Conservation (phyloP, 805 yeast species). For the Kurtzmaniella cleridarum region DNA sequence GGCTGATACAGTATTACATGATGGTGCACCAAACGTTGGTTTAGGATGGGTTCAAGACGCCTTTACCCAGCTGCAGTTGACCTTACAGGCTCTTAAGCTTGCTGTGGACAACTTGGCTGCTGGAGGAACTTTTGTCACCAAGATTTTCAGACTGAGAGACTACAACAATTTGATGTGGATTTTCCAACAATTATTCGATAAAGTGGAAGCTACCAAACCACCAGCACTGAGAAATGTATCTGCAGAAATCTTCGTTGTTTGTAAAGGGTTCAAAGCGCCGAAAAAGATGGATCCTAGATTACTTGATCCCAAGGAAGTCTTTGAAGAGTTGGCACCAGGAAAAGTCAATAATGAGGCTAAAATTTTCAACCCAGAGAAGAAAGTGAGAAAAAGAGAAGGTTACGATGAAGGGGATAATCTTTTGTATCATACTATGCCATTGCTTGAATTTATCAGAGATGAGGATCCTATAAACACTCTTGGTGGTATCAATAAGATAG, state of each 20-base stretch:
- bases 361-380: constrained; percentile 90
- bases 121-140: constrained; percentile 95
- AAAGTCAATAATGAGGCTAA: constrained; percentile 80
- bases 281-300: constrained; percentile 89
- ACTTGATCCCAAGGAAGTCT: constrained; percentile 87
- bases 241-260: constrained; percentile 97
- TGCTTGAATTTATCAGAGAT: constrained; percentile 74
- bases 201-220: constrained; percentile 98
- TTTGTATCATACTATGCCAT: constrained; percentile 62
- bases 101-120: constrained; percentile 89
- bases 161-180: constrained; percentile 97
- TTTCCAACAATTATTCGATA: constrained; percentile 90
- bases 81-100: constrained; percentile 84
- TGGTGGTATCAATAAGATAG: constrained; percentile 67
- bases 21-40: constrained; percentile 99
- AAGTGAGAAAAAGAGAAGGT: constrained; percentile 88
- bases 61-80: constrained; percentile 93
- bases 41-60: constrained; percentile 99
- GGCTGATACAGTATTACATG: constrained; percentile 96
- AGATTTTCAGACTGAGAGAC: constrained; percentile 97
- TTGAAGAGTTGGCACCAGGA: constrained; percentile 75
- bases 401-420: constrained; percentile 89
- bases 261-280: constrained; percentile 95
- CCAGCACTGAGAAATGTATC: constrained; percentile 98
- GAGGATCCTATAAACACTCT: constrained; percentile 81